Evolutionary conservation across 148 eudicot genomes (phyloP), one percentile per base, ranked within the genome.

Genomic region (Persicaria tinctoria): DNA sequence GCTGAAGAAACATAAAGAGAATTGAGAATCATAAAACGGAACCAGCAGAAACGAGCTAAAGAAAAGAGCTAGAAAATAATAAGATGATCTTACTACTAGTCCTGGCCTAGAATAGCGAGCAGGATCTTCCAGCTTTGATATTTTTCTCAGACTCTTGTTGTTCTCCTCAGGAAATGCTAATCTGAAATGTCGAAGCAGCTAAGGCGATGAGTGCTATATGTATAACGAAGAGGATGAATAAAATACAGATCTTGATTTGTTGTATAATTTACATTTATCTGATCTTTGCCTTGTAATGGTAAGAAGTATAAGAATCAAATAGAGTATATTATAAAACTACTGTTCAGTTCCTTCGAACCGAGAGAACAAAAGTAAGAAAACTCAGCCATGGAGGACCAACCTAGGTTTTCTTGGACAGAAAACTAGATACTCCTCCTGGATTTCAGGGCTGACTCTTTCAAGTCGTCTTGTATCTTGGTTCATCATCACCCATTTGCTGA

Each of bases 401-500:
- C 97, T 88, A 32, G 78, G 89, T 75, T 85, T 76, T 83, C 74
- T 90, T 49, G 96, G 96, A 72, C 89, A 94, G 80, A 32, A 84
- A 17, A 84, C 63, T 50, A 83, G 23, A 82, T 83, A 85, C 79
- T 94, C 97, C 23, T 89, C 87, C 46, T 90, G 91, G 63, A 94
- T 88, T 60, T 91, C 88, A 82, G 87, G 89, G 74, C 77, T 79
- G 75, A 89, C 98, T 86, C 89, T 86, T 83, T 94, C 93, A 63
- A 94, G 86, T 44, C 91, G 87, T 76, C 98, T 83, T 46, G 97
- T 94, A 83, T 90, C 93, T 85, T 89, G 80, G 84, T 94, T 94
- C 98, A 94, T 94, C 97, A 94, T 92, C 82, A 94, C 93, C 96
- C 96, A 94, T 84, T 90, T 94, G 81, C 98, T 94, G 89, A 82